Conservation (phyloP, 495 filamentous ascomycete genomes). For the Penicilliopsis zonata region DNA sequence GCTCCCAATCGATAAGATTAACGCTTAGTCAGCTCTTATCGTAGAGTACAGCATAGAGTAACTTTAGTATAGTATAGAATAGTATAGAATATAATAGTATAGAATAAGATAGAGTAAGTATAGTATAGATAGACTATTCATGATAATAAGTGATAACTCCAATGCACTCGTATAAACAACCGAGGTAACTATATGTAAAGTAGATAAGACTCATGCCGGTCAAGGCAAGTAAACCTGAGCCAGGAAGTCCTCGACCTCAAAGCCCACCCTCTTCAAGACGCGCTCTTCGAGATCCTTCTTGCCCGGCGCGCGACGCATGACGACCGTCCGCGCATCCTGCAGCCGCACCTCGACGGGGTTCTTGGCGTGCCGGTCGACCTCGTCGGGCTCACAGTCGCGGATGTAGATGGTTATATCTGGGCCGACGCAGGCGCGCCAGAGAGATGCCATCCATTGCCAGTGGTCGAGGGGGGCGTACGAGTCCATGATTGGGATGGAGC, state of each 20-base stretch:
- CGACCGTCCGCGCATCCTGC: constrained; percentile 40
- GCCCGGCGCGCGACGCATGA: constrained; percentile 40
- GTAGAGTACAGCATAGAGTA: too few relatives aligned
- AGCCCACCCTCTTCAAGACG: constrained; percentile 57
- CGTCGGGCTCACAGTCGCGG: constrained; percentile 31
- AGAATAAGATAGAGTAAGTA: too few relatives aligned
- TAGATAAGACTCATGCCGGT: too few relatives aligned
- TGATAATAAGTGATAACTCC: too few relatives aligned
- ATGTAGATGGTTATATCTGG: constrained; percentile 74
- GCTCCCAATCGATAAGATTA: too few relatives aligned
- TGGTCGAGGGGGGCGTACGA: constrained; percentile 75
- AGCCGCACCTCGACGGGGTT: constrained; percentile 39
- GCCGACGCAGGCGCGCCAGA: constrained; percentile 81
- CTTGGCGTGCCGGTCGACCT: constrained; percentile 26
- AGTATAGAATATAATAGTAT: too few relatives aligned
- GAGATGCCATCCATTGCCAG: constrained; percentile 96
- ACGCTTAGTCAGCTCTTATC: too few relatives aligned
- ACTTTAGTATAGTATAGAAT: too few relatives aligned
- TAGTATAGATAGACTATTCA: too few relatives aligned
- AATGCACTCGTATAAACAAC: too few relatives aligned
- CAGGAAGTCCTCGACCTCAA: constrained; percentile 77
- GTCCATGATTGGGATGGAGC: constrained; percentile 60
- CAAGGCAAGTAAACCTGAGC: not conserved
- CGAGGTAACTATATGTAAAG: too few relatives aligned
- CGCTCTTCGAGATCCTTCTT: constrained; percentile 47